These are phyloP conservation scores for Royoungia palumana DNA, from an alignment of 768 basidiomycete species.

Conservation along the genomic window DNA sequence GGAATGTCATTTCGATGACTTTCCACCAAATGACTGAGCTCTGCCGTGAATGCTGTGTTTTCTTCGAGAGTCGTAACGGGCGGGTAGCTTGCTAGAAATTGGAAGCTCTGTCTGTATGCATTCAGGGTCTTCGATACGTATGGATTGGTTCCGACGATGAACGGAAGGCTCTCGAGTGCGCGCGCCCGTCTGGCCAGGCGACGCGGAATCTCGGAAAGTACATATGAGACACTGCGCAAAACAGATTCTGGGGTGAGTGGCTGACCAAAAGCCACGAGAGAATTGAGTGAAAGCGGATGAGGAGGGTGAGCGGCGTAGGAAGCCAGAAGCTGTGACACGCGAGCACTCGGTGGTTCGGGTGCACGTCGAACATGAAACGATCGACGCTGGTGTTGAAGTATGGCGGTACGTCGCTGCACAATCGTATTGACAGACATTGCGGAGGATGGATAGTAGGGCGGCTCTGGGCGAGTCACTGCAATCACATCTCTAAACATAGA, in stretches of 20 bases:
- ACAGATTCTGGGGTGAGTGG: slow-evolving; percentile 70
- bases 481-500: not conserved
- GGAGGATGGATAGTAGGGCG: not conserved
- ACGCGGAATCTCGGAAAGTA: slow-evolving; percentile 72
- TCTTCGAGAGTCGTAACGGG: slow-evolving; percentile 62
- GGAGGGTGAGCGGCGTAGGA: slow-evolving; percentile 60
- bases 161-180: slow-evolving; percentile 73
- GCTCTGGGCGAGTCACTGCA: not conserved
- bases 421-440: slow-evolving; percentile 7
- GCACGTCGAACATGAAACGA: slow-evolving; percentile 35
- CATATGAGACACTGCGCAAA: slow-evolving; percentile 70
- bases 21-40: slow-evolving; percentile 68
- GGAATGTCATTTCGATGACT: slow-evolving; percentile 86
- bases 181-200: slow-evolving; percentile 72
- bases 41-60: slow-evolving; percentile 63
- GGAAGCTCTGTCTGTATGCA: slow-evolving; percentile 67
- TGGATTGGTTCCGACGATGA: slow-evolving; percentile 87
- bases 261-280: slow-evolving; percentile 71
- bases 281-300: slow-evolving; percentile 68
- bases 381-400: slow-evolving; percentile 6
- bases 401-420: not conserved
- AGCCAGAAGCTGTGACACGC: slow-evolving; percentile 58
- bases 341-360: slow-evolving; percentile 47
- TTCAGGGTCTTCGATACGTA: slow-evolving; percentile 72
- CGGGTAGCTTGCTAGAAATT: slow-evolving; percentile 64